Evolutionary conservation across 169 alveolate species (phyloP).

Genomic region (Theileria equi): DNA sequence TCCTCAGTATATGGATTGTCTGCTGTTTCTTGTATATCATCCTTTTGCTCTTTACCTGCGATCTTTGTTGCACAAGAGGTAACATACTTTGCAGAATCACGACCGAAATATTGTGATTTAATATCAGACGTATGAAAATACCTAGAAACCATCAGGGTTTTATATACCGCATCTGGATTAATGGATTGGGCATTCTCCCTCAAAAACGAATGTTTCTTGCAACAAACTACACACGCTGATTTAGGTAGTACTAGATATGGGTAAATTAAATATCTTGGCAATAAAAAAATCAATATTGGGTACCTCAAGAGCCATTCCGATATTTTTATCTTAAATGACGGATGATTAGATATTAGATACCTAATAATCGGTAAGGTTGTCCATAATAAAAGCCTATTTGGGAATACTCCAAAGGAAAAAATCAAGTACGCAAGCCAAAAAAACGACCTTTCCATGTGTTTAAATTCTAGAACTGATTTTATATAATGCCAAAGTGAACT

Average conservation of each 20-base stretch:
- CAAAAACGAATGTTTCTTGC: constrained; percentile 29
- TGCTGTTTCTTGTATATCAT: too few relatives aligned
- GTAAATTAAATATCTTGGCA: constrained; percentile 37
- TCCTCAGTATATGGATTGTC: too few relatives aligned
- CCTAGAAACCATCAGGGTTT: constrained; percentile 4
- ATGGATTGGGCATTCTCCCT: constrained; percentile 4
- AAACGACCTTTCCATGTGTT: constrained; percentile 15
- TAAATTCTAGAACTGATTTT: constrained; percentile 42
- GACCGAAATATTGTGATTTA: too few relatives aligned
- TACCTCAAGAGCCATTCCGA: constrained; percentile 27
- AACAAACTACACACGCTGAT: constrained; percentile 48
- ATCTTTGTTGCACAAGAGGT: too few relatives aligned
- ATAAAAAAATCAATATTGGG: constrained; percentile 51
- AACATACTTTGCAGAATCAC: too few relatives aligned
- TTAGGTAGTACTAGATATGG: constrained; percentile 48
- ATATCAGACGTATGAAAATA: too few relatives aligned
- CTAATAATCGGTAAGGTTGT: constrained; percentile 23
- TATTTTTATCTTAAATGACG: constrained; percentile 8
- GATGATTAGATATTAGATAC: constrained; percentile 31
- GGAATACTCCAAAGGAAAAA: constrained; percentile 40
- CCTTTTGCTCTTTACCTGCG: too few relatives aligned
- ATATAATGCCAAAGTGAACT: constrained; percentile 13
- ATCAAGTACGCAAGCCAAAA: constrained; percentile 32
- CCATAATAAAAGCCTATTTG: constrained; percentile 37
- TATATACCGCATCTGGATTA: constrained; percentile 14